A percentile compares a stretch with the other conserved stretches of the same genome.
Evolutionary conservation across 208 protist species (phyloP).

Genomic region (Giardia duodenalis): DNA sequence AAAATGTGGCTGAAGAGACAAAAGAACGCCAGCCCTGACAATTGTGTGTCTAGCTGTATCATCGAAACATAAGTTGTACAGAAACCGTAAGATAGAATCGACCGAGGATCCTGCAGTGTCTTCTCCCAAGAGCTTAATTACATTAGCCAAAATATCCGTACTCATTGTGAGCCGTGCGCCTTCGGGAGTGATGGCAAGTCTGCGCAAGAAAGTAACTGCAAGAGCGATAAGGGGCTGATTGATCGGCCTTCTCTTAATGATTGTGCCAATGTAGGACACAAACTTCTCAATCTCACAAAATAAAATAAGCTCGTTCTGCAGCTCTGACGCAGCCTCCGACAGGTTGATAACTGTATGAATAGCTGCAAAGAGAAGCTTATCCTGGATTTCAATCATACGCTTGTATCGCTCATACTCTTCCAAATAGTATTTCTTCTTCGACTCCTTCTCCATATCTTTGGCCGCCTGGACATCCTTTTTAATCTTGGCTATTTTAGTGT

Average conservation of each 20-base stretch:
- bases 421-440: neutral
- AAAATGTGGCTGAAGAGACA: neutral
- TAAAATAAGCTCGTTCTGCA: neutral
- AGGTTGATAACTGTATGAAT: neutral
- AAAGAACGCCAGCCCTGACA: neutral
- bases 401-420: neutral
- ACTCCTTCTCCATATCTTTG: neutral
- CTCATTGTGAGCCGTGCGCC: neutral
- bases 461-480: neutral
- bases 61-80: neutral
- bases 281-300: neutral
- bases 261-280: neutral
- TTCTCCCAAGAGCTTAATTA: neutral
- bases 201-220: neutral
- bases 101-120: neutral
- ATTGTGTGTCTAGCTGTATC: neutral
- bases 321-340: neutral
- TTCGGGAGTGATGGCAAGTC: neutral
- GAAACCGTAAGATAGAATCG: neutral
- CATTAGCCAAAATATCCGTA: neutral
- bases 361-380: neutral
- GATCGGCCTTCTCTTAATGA: neutral
- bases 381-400: neutral
- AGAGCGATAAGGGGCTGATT: neutral
- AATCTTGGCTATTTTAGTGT: neutral